Evolutionary conservation across 2,329 filamentous ascomycete species (phyloP).

Genomic region (Domatiomyces catenatus): DNA sequence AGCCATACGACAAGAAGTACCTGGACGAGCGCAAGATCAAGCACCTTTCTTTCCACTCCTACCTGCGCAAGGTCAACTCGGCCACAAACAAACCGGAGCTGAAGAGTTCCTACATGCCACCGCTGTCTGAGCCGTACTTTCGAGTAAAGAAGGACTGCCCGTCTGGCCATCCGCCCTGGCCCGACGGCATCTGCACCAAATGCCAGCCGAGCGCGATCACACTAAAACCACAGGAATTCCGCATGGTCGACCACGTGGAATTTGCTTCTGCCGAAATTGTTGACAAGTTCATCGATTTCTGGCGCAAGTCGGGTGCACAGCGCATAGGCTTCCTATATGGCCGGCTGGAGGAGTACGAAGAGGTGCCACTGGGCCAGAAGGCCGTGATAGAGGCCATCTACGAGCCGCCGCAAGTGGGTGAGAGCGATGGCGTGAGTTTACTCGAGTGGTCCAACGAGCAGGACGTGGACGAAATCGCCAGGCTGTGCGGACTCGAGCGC

Average conservation of each 20-base stretch:
- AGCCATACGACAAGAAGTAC: slow-evolving; percentile 82
- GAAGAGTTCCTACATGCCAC: slow-evolving; percentile 89
- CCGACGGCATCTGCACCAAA: slow-evolving; percentile 93
- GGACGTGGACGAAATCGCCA: slow-evolving; percentile 65
- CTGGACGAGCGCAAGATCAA: slow-evolving; percentile 96
- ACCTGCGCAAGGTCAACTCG: slow-evolving; percentile 87
- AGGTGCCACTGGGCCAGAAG: slow-evolving; percentile 87
- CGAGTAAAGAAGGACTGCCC: slow-evolving; percentile 80
- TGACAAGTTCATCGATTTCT: slow-evolving; percentile 80
- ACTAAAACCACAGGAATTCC: slow-evolving; percentile 79
- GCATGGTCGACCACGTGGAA: slow-evolving; percentile 97
- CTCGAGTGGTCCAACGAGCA: slow-evolving; percentile 73
- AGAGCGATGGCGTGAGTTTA: slow-evolving; percentile 74
- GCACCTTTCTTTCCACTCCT: slow-evolving; percentile 88
- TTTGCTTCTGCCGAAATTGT: slow-evolving; percentile 75
- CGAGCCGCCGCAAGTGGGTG: slow-evolving; percentile 80
- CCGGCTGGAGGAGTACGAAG: slow-evolving; percentile 74
- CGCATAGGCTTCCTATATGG: slow-evolving; percentile 84
- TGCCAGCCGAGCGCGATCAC: slow-evolving; percentile 96
- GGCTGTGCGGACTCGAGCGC: slow-evolving; percentile 68
- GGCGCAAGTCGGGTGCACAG: slow-evolving; percentile 72
- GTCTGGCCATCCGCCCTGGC: slow-evolving; percentile 83
- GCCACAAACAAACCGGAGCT: slow-evolving; percentile 92
- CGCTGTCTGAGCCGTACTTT: slow-evolving; percentile 82
- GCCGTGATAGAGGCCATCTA: slow-evolving; percentile 95